These are phyloP conservation scores for Jacaranda copaia DNA, from an alignment of 257 asterid genomes.

Conservation along the genomic window DNA sequence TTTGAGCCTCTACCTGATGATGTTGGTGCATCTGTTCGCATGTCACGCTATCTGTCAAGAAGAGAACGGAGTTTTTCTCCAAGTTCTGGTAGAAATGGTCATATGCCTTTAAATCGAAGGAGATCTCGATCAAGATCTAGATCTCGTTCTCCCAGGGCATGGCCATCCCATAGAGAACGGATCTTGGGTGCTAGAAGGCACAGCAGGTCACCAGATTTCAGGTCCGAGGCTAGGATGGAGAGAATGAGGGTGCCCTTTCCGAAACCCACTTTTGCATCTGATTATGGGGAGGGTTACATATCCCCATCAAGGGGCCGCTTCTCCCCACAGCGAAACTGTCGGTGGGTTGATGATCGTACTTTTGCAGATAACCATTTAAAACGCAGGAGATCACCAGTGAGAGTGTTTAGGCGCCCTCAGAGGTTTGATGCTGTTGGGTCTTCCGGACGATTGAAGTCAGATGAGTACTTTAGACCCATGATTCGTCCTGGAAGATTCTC, in stretches of 20 bases:
- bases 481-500: conserved; percentile 51
- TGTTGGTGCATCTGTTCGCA: conserved; percentile 42
- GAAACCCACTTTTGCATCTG: conserved; percentile 59
- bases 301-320: conserved; percentile 64
- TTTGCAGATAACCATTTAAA: conserved; percentile 50
- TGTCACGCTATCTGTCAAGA: conserved; percentile 55
- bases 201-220: conserved; percentile 74
- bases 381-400: conserved; percentile 63
- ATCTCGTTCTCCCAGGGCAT: conserved; percentile 75
- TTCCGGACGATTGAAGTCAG: conserved; percentile 55
- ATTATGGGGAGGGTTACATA: conserved; percentile 55
- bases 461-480: conserved; percentile 50
- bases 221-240: conserved; percentile 63
- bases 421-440: conserved; percentile 52
- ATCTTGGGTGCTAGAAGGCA: conserved; percentile 49
- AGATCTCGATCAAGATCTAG: conserved; percentile 84
- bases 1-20: conserved; percentile 52
- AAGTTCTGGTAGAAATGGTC: conserved; percentile 47
- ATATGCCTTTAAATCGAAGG: conserved; percentile 42
- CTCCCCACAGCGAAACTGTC: conserved; percentile 53
- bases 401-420: conserved; percentile 50
- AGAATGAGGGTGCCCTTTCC: conserved; percentile 54
- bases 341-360: conserved; percentile 58
- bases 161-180: conserved; percentile 68
- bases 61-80: conserved; percentile 65